Evolutionary conservation across 768 basidiomycete genomes (phyloP), one percentile per base, ranked within the genome.

Genomic region (Dentipellis fragilis): DNA sequence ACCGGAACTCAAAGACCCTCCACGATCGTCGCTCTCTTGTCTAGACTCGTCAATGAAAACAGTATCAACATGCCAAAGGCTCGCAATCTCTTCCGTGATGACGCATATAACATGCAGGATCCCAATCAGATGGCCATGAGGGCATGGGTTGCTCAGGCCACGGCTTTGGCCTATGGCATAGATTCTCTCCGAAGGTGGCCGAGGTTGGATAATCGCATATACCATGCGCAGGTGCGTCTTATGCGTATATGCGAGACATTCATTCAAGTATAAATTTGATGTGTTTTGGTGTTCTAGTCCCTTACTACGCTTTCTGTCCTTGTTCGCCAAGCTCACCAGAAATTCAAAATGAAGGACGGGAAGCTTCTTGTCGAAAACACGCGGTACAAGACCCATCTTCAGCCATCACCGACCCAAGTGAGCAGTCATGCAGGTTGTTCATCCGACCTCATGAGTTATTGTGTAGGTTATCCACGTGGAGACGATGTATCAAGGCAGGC

Each of bases 341-440:
- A 68, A 0, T 69, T 69, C 57, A 64, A 47, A 1, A 29, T 29
- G 29, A 6, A 55, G 10, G 62, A 70, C 34, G 73, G 63, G 4
- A 51, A 57, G 0, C 40, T 81, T 8, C 59, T 65, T 4, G 53
- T 81, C 1, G 51, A 37, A 0, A 78, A 68, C 16, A 65, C 53
- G 11, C 75, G 80, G 2, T 83, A 71, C 61, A 69, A 73, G 58
- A 79, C 70, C 3, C 74, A 75, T 23, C 62, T 81, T 23, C 72
- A 68, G 23, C 42, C 66, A 10, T 72, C 74, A 6, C 54, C 16
- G 0, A 57, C 65, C 38, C 72, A 75, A 71, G 81, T 79, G 62
- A 54, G 61, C 54, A 69, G 69, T 58, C n/a, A n/a, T n/a, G n/a
- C n/a, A n/a, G n/a, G n/a, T n/a, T n/a, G n/a, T n/a, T n/a, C n/a